Base-by-base conservation (phyloP, 257 asterid species). In the Nicotiana benthamiana region DNA sequence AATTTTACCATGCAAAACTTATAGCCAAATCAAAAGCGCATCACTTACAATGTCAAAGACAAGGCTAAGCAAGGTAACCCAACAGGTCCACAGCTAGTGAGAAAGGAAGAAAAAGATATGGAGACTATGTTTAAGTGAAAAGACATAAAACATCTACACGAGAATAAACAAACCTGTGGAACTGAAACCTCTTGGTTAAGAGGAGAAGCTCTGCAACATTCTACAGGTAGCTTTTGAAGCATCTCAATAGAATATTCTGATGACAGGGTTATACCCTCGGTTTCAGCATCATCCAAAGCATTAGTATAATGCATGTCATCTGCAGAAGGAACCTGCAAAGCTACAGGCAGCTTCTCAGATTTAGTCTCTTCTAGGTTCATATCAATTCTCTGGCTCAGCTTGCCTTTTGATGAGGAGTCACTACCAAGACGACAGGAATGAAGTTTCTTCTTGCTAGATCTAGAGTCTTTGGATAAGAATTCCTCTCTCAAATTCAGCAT, bases 151-250 rank as follows among this genome's bases (percentile, higher is more conserved):
- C 60, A 72, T 72, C 34, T 72, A 43, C 32, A 46, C 24, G 62
- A 59, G 75, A 61, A 34, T 28, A 16, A 43, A 82, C 88, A 60
- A 84, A 92, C 98, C 97, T 89, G 94, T 43, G 79, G 77, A 83
- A 52, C 27, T 80, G 77, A 70, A 56, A 48, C 68, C 72, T 77
- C 88, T 80, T 83, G 86, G 75, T 83, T 80, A 60, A 27, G 83
- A 79, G 84, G 80, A 83, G 86, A 79, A 54, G 85, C 36, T 75
- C 51, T 79, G 63, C 57, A 79, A 59, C 62, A 75, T 59, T 83
- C 85, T 15, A 82, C 80, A 12, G 86, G 79, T 75, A 79, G 86
- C 80, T 84, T 70, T 48, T 65, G 82, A 81, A 82, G 75, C 82
- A 85, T 48, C 77, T 84, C 87, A 53, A 62, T 64, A 20, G 84